Conservation (phyloP, 805 yeast species). For the Isabelozyma pseudorhagii region DNA sequence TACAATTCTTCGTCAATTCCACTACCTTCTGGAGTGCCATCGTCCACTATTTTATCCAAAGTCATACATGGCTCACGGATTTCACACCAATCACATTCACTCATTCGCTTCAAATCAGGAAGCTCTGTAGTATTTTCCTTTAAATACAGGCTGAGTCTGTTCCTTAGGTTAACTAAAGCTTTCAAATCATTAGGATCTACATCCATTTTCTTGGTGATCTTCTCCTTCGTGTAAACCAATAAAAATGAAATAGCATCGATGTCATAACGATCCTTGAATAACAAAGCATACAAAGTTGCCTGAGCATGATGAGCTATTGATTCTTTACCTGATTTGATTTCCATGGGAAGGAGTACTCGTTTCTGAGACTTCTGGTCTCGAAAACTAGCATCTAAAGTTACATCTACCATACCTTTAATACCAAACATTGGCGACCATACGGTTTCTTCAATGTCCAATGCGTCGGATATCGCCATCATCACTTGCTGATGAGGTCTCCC, state of each 20-base stretch:
- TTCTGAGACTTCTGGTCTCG: constrained; percentile 17
- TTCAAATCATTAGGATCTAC: constrained; percentile 56
- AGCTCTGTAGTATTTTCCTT: constrained; percentile 47
- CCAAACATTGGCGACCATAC: constrained; percentile 93
- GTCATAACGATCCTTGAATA: constrained; percentile 77
- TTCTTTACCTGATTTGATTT: constrained; percentile 81
- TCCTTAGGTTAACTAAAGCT: constrained; percentile 68
- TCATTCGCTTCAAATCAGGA: constrained; percentile 52
- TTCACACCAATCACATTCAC: constrained; percentile 62
- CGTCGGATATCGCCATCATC: constrained; percentile 53
- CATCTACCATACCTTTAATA: constrained; percentile 85
- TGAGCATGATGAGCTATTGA: constrained; percentile 79
- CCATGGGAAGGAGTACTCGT: constrained; percentile 69
- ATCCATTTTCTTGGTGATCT: constrained; percentile 53
- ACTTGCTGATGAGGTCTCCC: constrained; percentile 27
- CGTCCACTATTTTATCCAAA: constrained; percentile 54
- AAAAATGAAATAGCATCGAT: constrained; percentile 62
- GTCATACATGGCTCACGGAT: constrained; percentile 62
- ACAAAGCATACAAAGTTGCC: constrained; percentile 72
- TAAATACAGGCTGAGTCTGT: constrained; percentile 59
- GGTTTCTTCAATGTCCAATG: constrained; percentile 84
- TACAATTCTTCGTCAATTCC: constrained; percentile 51
- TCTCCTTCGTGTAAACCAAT: constrained; percentile 68
- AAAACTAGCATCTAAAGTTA: constrained; percentile 63
- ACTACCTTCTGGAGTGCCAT: constrained; percentile 52